phyloP scores from a whole-genome alignment of 768 basidiomycete species.

The Psilocybe tampanensis region DNA sequence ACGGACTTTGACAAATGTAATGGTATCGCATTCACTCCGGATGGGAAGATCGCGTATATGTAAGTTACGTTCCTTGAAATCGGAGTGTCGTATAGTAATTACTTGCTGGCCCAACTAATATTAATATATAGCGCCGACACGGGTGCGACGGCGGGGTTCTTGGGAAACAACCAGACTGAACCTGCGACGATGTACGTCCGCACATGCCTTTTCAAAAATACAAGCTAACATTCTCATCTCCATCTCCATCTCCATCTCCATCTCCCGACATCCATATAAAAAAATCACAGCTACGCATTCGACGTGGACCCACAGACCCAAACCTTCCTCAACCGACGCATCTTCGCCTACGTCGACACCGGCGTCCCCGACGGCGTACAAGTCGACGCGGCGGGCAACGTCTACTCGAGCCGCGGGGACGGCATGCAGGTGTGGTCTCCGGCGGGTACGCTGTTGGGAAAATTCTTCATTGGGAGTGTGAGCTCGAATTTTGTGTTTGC shows the following conservation, averaged over 20 bases:
- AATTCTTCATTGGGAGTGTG: background rate
- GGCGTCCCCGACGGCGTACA: background rate
- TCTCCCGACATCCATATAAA: no score
- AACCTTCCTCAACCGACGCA: background rate
- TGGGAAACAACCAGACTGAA: conserved; percentile 54
- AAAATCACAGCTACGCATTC: conserved; percentile 44
- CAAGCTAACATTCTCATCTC: no score
- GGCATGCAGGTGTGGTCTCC: background rate
- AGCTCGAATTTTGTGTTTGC: conserved; percentile 7
- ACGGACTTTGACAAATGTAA: conserved; percentile 76
- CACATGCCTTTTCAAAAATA: no score
- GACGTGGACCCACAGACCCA: background rate
- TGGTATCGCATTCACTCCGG: conserved; percentile 72
- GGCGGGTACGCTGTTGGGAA: background rate
- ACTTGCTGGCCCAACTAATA: background rate
- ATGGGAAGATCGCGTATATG: conserved; percentile 71
- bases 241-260: no score
- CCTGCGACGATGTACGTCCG: conserved; percentile 72
- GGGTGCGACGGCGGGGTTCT: conserved; percentile 44
- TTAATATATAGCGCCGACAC: conserved; percentile 54
- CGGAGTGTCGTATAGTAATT: background rate
- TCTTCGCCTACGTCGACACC: background rate
- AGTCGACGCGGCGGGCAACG: background rate
- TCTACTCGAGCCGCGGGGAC: background rate
- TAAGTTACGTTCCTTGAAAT: conserved; percentile 19